Base-by-base conservation (phyloP, 1,139 yeast genomes). In the Barnettozyma hawaiiensis region DNA sequence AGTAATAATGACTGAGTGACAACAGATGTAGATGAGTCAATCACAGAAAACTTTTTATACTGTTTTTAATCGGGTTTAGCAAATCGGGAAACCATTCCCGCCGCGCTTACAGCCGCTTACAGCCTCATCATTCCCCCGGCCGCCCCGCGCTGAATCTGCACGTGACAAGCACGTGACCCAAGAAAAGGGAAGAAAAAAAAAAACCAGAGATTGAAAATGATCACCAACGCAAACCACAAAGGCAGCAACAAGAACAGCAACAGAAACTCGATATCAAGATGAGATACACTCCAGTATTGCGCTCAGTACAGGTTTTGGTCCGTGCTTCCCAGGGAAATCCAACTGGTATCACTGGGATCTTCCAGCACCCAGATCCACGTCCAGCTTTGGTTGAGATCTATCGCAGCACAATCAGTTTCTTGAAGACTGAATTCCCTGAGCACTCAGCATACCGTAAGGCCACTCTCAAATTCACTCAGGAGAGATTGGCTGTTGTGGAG, bases 311-410 rank as follows among this genome's bases (percentile, higher is more conserved):
- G 52, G 79, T 84, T 32, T 71, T 84, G 50, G 75, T 84, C 48
- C 78, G 72, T 59, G 70, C 87, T n/a, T 77, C 78, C 6, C 66
- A 71, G 37, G 92, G 92, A 10, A 71, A 74, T 52, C 85, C 92
- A 31, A 85, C 95, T 31, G 96, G 96, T 54, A 59, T 86, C 48
- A 75, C 95, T 7, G 95, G 95, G 1, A 63, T 86, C 48, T 73
- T 69, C 60, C 84, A 81, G 59, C 95, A 85, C 61, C 95, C 95
- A 44, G 75, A 82, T 61, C 95, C 96, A 45, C 77, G 87, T 62
- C 92, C 94, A 3, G 85, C 90, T 4, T 71, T 86, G 55, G 67
- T 79, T 46, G 75, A 84, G 41, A 70, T 85, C 39, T 86, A 86
- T 67, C 75, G 75, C 52, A 77, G 82, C 46, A 86, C 96, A 3